Base-by-base conservation (phyloP, 345 rosid species). In the Cardamine resedifolia region DNA sequence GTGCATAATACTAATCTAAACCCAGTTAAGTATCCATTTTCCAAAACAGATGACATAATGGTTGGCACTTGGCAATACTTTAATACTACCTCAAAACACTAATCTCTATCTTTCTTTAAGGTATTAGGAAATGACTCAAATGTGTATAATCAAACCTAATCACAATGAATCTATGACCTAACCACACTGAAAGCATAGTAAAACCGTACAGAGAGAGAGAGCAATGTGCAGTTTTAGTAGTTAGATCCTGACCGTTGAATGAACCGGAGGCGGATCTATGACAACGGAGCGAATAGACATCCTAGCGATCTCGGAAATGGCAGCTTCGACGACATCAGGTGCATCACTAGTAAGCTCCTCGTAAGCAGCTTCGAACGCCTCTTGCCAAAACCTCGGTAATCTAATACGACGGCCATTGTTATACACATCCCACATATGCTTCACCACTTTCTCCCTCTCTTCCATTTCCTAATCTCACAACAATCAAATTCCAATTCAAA, bases 401-500 rank as follows among this genome's bases (percentile, higher is more conserved):
- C 86, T 87, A 68, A 87, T 81, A 85, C 90, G 86, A 58, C 81
- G 89, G 64, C 85, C 87, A 73, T 83, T 90, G 60, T 83, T 87
- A 61, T 90, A 87, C 58, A 83, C 88, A 79, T 90, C 96, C 93
- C 93, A 90, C 90, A 88, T 90, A 36, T 86, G 96, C 81, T 83
- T 87, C 84, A 90, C 93, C 64, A 85, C 93, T 74, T 86, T 90
- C 86, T 86, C 96, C 78, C 93, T 80, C 82, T 88, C 96, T 76
- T 90, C 96, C 91, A 85, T 86, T 79, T 90, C 96, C 91, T 90
- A 69, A 38, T 34, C 62, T 68, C 49, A 28, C 26, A 45, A 28
- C 24, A 64, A 73, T 20, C 8, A 59, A 52, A 20, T 26, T 36
- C 26, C 26, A 55, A n/a, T 24, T 18, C 6, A 18, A 5, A 58